These are phyloP conservation scores for Neopestalotiopsis sp. DNA, from an alignment of 2,329 filamentous ascomycete genomes.

Conservation along the genomic window DNA sequence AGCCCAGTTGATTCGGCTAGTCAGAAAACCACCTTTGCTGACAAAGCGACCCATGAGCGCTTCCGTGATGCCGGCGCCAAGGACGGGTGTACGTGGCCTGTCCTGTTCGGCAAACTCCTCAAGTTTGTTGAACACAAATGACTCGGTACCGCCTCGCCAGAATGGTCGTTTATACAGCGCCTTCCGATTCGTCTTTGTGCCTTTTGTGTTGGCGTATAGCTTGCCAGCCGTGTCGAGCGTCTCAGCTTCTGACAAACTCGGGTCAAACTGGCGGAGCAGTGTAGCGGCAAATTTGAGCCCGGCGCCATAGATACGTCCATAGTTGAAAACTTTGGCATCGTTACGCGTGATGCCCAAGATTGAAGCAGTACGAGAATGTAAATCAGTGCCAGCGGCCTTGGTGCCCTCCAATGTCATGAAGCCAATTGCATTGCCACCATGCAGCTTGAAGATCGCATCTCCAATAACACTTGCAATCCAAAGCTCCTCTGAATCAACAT, in stretches of 20 bases:
- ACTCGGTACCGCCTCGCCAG: constrained; percentile 96
- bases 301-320: constrained; percentile 98
- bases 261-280: constrained; percentile 92
- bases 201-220: constrained; percentile 89
- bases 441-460: constrained; percentile 91
- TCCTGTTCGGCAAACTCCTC: constrained; percentile 98
- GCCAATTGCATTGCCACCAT: constrained; percentile 95
- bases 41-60: constrained; percentile 89
- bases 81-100: constrained; percentile 83
- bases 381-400: constrained; percentile 89
- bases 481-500: constrained; percentile 95
- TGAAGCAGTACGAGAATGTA: constrained; percentile 90
- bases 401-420: constrained; percentile 99
- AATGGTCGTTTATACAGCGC: constrained; percentile 76
- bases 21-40: constrained; percentile 89
- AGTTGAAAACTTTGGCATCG: constrained; percentile 97
- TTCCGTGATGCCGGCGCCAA: constrained; percentile 95
- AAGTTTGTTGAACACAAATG: constrained; percentile 96
- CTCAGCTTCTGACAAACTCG: constrained; percentile 77
- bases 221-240: constrained; percentile 77
- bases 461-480: constrained; percentile 98
- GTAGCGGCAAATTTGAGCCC: constrained; percentile 92
- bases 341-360: constrained; percentile 95
- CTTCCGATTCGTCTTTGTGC: constrained; percentile 80
- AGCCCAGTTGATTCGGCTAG: constrained; percentile 97